Percentiles rank a stretch among this genome's conserved stretches.
These are phyloP conservation scores for Cryphonectria parasitica DNA, from an alignment of 2,329 filamentous ascomycete genomes.

Conservation along the genomic window DNA sequence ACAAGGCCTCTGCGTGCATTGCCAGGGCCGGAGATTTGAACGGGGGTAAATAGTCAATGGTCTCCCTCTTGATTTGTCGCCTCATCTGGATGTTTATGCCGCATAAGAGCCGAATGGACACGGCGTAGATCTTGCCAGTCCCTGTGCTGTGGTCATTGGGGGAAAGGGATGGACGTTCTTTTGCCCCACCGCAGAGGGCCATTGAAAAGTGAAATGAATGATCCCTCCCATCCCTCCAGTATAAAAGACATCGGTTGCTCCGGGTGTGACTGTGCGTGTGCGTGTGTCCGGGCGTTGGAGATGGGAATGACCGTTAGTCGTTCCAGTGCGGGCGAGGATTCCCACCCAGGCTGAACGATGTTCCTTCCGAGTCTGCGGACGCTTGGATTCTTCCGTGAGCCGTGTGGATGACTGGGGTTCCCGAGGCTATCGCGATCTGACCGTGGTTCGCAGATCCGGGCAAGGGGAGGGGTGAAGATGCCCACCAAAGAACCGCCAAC, in stretches of 20 bases:
- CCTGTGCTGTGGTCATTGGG: neutral
- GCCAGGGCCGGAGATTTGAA: slow-evolving; percentile 23
- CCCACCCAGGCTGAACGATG: neutral
- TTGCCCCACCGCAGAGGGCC: neutral
- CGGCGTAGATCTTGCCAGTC: neutral
- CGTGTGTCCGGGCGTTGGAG: neutral
- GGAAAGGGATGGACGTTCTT: neutral
- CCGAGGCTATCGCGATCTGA: neutral
- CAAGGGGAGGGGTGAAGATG: neutral
- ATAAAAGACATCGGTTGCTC: neutral
- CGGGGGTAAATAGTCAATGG: neutral
- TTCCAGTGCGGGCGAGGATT: neutral
- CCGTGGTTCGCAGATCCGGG: neutral
- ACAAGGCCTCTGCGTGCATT: neutral
- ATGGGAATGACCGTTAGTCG: neutral
- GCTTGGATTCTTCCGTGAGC: neutral
- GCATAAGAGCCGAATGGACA: slow-evolving; percentile 1
- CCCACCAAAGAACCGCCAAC: neutral
- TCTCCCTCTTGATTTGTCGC: slow-evolving; percentile 14
- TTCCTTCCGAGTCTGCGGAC: neutral
- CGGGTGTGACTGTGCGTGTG: neutral
- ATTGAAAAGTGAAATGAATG: neutral
- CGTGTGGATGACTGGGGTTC: neutral
- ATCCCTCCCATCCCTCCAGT: neutral
- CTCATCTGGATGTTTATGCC: slow-evolving; percentile 19